Percentiles rank a stretch among this genome's conserved stretches.
Conservation (phyloP, 805 yeast genomes). For the Hagleromyces aurorensis region DNA sequence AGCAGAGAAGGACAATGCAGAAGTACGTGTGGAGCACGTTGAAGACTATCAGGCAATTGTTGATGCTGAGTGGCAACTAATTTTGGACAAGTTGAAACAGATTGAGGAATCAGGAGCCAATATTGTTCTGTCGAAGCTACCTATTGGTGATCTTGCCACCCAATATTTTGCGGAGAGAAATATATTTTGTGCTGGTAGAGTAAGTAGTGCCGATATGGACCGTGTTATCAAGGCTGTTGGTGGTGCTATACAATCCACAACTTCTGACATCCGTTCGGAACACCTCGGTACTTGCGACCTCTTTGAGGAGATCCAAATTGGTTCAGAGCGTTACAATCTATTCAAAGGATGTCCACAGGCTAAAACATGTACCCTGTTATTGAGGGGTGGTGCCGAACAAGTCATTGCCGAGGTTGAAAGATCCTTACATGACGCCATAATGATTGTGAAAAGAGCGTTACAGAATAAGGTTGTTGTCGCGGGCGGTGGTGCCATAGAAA, state of each 20-base stretch:
- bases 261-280: conserved; percentile 56
- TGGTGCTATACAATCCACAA: conserved; percentile 75
- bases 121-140: conserved; percentile 86
- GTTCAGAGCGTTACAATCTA: conserved; percentile 89
- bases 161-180: conserved; percentile 95
- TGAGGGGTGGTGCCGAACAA: conserved; percentile 98
- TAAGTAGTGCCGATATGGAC: conserved; percentile 79
- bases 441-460: conserved; percentile 94
- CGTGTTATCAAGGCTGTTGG: conserved; percentile 93
- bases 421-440: conserved; percentile 94
- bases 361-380: conserved; percentile 83
- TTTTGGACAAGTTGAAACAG: conserved; percentile 75
- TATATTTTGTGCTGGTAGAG: conserved; percentile 97
- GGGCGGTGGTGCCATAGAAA: conserved; percentile 99
- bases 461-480: conserved; percentile 84
- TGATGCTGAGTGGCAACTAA: conserved; percentile 98
- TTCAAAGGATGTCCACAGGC: conserved; percentile 90
- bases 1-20: conserved; percentile 98
- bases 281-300: conserved; percentile 77
- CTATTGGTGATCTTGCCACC: conserved; percentile 98
- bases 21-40: conserved; percentile 91
- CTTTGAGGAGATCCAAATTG: conserved; percentile 93
- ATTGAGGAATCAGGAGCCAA: conserved; percentile 82
- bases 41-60: conserved; percentile 91
- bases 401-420: conserved; percentile 97